Evolutionary conservation across 164 flowering plant species (phyloP), one percentile per base, ranked within the genome.

Genomic region (Vitis amurensis): DNA sequence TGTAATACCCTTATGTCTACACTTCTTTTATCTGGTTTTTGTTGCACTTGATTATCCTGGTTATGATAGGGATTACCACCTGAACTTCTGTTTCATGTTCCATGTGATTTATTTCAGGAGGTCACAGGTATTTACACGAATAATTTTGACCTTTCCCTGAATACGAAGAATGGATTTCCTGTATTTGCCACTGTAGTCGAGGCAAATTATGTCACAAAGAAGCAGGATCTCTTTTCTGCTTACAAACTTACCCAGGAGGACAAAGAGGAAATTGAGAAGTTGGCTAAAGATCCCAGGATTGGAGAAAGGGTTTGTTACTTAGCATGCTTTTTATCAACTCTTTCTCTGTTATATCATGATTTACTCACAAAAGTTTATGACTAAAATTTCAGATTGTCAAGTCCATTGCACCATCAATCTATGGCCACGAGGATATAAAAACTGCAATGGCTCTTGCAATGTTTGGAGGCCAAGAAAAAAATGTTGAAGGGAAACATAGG

Each of bases 391-490:
- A 95, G 99, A 93, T 95, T 66, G 15, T 89, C 67, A 95, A 95
- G 83, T 95, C 99, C 17, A 91, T 95, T 66, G 99, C 99, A 4
- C 99, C 98, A 60, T 95, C 99, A 59, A 95, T 95, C 55, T 95
- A 95, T 81, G 99, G 99, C 59, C 98, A 95, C 29, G 97, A 95
- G 72, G 98, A 95, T 81, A 95, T 95, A 62, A 95, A 95, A 84
- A 95, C 97, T 67, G 99, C 98, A 44, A 76, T 95, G 69, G 93
- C 99, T 64, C 91, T 95, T 74, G 97, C 99, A 30, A 95, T 95
- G 98, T 95, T 95, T 82, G 99, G 99, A 57, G 99, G 99, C 59
- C 99, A 95, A 75, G 99, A 90, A 76, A 95, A 95, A 78, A 93
- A 91, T 85, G 95, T 93, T 30, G 77, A 89, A 80, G 99, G 99